phyloP scores from a whole-genome alignment of 148 eudicot species.

The Tetragonia tetragonoides region DNA sequence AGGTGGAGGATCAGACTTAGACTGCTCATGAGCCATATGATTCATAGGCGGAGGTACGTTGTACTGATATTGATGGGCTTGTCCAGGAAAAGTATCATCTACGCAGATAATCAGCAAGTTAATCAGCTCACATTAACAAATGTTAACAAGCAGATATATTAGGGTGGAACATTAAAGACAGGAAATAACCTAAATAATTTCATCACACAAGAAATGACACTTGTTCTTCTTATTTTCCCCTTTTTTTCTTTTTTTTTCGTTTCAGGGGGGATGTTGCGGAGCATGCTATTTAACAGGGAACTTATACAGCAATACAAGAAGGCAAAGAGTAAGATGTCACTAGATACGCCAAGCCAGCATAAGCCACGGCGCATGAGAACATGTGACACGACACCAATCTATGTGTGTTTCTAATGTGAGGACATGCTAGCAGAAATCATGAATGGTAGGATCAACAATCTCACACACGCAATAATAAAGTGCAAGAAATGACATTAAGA shows the following conservation, averaged over 20 bases:
- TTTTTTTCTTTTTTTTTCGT: background rate
- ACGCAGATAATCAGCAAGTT: conserved; percentile 11
- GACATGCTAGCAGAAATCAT: too few relatives aligned
- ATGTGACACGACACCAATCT: background rate
- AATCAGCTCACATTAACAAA: conserved; percentile 11
- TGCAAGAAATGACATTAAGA: too few relatives aligned
- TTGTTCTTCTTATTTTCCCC: background rate
- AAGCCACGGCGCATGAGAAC: background rate
- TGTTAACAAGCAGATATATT: background rate
- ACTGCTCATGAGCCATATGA: conserved; percentile 18
- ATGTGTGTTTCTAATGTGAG: too few relatives aligned
- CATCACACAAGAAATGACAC: background rate
- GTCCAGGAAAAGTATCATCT: conserved; percentile 39
- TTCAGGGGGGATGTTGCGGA: background rate
- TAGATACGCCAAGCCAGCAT: background rate
- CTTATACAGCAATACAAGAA: background rate
- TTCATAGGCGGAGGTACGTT: conserved; percentile 26
- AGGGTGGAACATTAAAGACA: background rate
- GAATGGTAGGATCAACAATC: too few relatives aligned
- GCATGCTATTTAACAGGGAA: background rate
- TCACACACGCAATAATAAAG: too few relatives aligned
- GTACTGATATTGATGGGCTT: conserved; percentile 32
- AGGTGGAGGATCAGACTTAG: conserved; percentile 24
- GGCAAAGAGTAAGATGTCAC: background rate
- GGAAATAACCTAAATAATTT: background rate